Percentiles rank a stretch among this genome's conserved stretches.
Conservation (phyloP, 2,329 filamentous ascomycete genomes). For the Xylariaceae sp. region DNA sequence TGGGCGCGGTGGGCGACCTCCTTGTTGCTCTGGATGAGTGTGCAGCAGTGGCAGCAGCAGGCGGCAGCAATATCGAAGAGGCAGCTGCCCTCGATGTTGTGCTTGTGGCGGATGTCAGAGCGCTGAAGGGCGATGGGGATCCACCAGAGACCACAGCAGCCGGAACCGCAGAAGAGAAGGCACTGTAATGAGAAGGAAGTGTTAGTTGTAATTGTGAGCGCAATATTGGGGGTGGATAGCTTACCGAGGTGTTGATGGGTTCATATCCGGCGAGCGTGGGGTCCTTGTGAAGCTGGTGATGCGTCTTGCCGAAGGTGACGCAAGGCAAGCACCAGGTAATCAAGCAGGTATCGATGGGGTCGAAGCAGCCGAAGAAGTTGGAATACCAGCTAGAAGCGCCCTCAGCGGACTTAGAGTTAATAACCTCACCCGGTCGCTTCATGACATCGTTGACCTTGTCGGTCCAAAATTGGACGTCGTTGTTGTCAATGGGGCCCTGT, state of each 20-base stretch:
- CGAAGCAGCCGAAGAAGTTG: conserved; percentile 43
- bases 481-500: conserved; percentile 39
- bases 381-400: conserved; percentile 37
- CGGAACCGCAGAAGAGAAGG: conserved; percentile 39
- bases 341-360: conserved; percentile 42
- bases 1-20: conserved; percentile 37
- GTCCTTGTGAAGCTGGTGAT: conserved; percentile 40
- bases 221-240: conserved; percentile 16
- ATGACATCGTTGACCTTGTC: conserved; percentile 41
- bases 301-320: conserved; percentile 46
- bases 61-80: conserved; percentile 37
- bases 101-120: conserved; percentile 41
- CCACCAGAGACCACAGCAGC: conserved; percentile 39
- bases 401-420: conserved; percentile 40
- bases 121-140: conserved; percentile 44
- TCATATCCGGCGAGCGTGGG: conserved; percentile 41
- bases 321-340: conserved; percentile 45
- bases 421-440: conserved; percentile 37
- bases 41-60: conserved; percentile 45
- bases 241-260: conserved; percentile 44
- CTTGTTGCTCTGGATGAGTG: conserved; percentile 45
- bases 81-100: conserved; percentile 43
- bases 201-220: too few relatives aligned
- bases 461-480: conserved; percentile 44
- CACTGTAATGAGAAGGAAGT: conserved; percentile 29